Percentiles rank a stretch among this genome's conserved stretches.
phyloP scores from a whole-genome alignment of 257 asterid genomes.

The Paraleonurus japonicus region DNA sequence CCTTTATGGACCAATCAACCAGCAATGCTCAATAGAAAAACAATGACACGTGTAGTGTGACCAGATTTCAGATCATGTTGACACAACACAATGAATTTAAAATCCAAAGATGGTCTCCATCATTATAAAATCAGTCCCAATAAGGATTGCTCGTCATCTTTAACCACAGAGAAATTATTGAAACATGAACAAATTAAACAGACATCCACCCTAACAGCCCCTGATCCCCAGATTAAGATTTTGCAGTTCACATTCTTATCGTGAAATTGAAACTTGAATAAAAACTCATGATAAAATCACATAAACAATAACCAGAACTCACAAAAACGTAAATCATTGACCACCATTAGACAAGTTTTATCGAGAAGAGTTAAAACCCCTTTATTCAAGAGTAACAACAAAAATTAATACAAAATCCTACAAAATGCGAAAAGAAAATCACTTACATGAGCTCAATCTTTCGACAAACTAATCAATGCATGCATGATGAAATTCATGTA shows the following conservation, averaged over 20 bases:
- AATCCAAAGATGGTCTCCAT: too few relatives aligned
- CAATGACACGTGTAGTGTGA: too few relatives aligned
- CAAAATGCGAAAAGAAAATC: background rate
- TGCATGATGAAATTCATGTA: background rate
- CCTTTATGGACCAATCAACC: slow-evolving; percentile 27
- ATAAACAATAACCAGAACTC: background rate
- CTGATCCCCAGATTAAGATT: background rate
- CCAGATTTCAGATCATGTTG: background rate
- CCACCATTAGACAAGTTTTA: background rate
- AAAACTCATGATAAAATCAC: background rate
- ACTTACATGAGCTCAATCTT: background rate
- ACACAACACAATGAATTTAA: too few relatives aligned
- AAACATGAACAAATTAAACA: background rate
- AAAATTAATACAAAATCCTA: background rate
- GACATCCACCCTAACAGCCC: background rate
- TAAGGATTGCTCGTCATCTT: too few relatives aligned
- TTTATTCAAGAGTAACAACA: background rate
- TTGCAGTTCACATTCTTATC: background rate
- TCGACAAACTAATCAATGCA: background rate
- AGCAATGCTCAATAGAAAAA: background rate
- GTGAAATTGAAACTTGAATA: background rate
- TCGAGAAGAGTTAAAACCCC: background rate
- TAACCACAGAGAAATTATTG: too few relatives aligned
- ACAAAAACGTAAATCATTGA: background rate
- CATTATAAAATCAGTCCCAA: too few relatives aligned